Conservation (phyloP, 2,329 filamentous ascomycete genomes). For the Aureobasidium lini region DNA sequence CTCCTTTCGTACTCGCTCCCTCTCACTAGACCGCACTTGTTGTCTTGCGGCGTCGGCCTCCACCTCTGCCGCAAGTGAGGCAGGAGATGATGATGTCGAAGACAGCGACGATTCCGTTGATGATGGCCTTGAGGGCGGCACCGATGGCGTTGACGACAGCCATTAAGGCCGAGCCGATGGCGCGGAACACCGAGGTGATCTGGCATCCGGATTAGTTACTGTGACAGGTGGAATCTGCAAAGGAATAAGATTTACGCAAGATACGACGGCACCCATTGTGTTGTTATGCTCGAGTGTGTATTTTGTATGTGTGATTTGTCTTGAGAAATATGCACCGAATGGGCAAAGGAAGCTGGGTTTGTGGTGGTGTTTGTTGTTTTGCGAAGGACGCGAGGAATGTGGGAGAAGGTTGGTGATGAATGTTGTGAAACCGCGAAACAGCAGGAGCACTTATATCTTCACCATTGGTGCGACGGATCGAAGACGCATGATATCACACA, state of each 20-base stretch:
- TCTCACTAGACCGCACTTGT: constrained; percentile 30
- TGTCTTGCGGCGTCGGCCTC: constrained; percentile 30
- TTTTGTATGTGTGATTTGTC: not conserved
- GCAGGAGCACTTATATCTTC: constrained; percentile 11
- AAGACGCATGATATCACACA: constrained; percentile 8
- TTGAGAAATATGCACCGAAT: not conserved
- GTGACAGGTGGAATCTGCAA: not conserved
- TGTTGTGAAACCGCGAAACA: constrained; percentile 2
- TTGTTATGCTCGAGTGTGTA: constrained; percentile 11
- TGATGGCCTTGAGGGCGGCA: constrained; percentile 36
- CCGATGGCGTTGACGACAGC: constrained; percentile 41
- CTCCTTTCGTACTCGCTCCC: constrained; percentile 8
- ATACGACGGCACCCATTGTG: constrained; percentile 73
- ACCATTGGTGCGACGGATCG: not conserved
- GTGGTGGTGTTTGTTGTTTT: constrained; percentile 2
- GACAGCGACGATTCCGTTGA: constrained; percentile 42
- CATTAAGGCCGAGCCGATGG: constrained; percentile 41
- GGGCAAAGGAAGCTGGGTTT: not conserved
- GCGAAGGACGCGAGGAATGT: constrained; percentile 6
- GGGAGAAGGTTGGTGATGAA: not conserved
- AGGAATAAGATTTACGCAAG: constrained; percentile 57
- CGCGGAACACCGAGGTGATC: constrained; percentile 38
- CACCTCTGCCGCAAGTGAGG: constrained; percentile 41
- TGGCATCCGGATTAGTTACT: constrained; percentile 22
- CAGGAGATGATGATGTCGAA: constrained; percentile 43